Evolutionary conservation across 495 filamentous ascomycete genomes (phyloP), one percentile per base, ranked within the genome.

Genomic region (Glarea lozoyensis): DNA sequence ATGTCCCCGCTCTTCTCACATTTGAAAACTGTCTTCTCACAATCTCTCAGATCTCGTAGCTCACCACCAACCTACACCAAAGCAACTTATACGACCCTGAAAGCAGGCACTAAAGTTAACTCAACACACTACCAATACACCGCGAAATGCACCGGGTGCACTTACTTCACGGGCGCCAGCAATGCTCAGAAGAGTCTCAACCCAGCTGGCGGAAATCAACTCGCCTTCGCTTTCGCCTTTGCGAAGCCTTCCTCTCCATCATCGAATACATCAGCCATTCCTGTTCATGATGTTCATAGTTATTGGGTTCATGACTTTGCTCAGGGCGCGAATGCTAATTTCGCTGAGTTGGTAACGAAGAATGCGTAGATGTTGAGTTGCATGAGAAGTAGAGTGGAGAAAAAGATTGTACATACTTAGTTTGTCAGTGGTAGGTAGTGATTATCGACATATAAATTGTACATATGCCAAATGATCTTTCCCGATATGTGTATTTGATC

Each of bases 271-370:
- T 10, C 9, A 6, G 17, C 10, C 15, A 10, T 35, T 16, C 22
- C 35, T 6, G 35, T 21, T 5, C 35, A 37, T 37, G 42, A 53
- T 15, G 32, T 33, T 17, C 22, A 17, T 17, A 46, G 38, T 24
- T 50, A 48, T 32, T 48, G 43, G 42, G 38, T 60, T 57, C 7
- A 53, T 37, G 37, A 58, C 52, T 23, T 64, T 54, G 12, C 50
- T 3, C 10, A 37, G 7, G 69, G 56, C 21, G 46, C 36, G 3
- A 73, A 73, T 53, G 16, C 53, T 0, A 34, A 58, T 30, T 70
- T 69, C 40, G n/a, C n/a, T n/a, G n/a, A n/a, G n/a, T n/a, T n/a
- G n/a, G n/a, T n/a, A n/a, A n/a, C n/a, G n/a, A n/a, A n/a, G n/a
- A n/a, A n/a, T n/a, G n/a, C n/a, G n/a, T n/a, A n/a, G n/a, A n/a